Evolutionary conservation across 2,329 filamentous ascomycete genomes (phyloP).

Genomic region (Fusarium vanettenii): DNA sequence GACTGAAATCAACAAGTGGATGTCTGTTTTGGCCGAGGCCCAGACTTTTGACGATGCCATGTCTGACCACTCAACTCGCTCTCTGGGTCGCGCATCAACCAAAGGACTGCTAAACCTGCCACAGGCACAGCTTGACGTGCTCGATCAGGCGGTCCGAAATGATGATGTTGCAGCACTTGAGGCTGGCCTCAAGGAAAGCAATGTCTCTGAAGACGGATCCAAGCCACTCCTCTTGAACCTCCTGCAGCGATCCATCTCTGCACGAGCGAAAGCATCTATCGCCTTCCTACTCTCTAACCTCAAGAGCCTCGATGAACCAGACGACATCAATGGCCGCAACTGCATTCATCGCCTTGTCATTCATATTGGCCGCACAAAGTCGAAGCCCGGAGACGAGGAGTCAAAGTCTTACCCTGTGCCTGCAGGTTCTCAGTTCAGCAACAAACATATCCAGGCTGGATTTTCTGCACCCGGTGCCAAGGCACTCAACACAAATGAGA

Average conservation of each 20-base stretch:
- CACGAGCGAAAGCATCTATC: conserved; percentile 76
- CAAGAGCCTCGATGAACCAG: conserved; percentile 81
- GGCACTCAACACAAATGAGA: conserved; percentile 73
- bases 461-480: conserved; percentile 73
- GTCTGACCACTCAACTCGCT: conserved; percentile 80
- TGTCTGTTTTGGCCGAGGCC: conserved; percentile 82
- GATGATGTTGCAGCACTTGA: conserved; percentile 72
- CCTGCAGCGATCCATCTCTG: conserved; percentile 80
- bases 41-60: conserved; percentile 80
- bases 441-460: conserved; percentile 84
- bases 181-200: conserved; percentile 68
- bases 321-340: conserved; percentile 94
- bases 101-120: conserved; percentile 81
- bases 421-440: conserved; percentile 65
- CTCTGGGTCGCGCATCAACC: conserved; percentile 80
- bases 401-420: conserved; percentile 64
- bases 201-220: conserved; percentile 56
- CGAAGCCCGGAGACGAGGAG: conserved; percentile 60
- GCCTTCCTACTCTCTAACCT: conserved; percentile 76
- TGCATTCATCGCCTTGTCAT: conserved; percentile 94
- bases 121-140: conserved; percentile 72
- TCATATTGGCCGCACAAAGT: conserved; percentile 83
- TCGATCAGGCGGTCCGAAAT: conserved; percentile 78
- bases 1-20: conserved; percentile 86
- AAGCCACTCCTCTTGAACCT: conserved; percentile 82